These are phyloP conservation scores for Candida pini DNA, from an alignment of 805 yeast genomes.

Conservation along the genomic window DNA sequence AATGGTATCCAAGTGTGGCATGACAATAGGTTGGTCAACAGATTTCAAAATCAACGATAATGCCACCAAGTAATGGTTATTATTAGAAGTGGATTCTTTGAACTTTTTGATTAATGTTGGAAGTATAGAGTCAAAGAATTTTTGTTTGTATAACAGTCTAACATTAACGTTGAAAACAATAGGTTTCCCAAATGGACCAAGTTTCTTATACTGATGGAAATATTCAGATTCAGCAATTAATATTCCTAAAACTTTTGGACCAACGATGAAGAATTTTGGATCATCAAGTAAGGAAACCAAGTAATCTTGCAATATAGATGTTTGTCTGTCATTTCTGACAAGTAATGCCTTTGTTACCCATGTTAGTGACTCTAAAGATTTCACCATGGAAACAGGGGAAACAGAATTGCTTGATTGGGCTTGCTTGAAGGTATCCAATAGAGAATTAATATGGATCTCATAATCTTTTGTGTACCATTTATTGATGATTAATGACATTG, in stretches of 20 bases:
- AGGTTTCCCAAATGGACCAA: slow-evolving; percentile 19
- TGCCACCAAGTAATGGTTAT: slow-evolving; percentile 56
- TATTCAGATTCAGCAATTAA: slow-evolving; percentile 63
- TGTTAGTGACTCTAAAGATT: slow-evolving; percentile 46
- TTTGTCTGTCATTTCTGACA: slow-evolving; percentile 44
- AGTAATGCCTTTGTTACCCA: slow-evolving; percentile 75
- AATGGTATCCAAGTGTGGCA: slow-evolving; percentile 57
- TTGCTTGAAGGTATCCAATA: slow-evolving; percentile 4
- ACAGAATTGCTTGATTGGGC: not conserved
- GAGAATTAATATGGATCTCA: slow-evolving; percentile 8
- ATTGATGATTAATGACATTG: slow-evolving; percentile 50
- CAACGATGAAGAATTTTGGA: slow-evolving; percentile 28
- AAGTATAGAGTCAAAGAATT: slow-evolving; percentile 57
- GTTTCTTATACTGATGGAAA: slow-evolving; percentile 39
- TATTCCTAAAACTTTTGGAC: slow-evolving; percentile 56
- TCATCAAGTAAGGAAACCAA: slow-evolving; percentile 33
- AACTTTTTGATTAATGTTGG: slow-evolving; percentile 50
- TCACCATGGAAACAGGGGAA: slow-evolving; percentile 10
- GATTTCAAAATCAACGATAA: slow-evolving; percentile 63
- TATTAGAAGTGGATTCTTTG: slow-evolving; percentile 24
- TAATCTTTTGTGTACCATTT: slow-evolving; percentile 36
- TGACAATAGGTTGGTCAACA: slow-evolving; percentile 55
- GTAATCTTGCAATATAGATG: slow-evolving; percentile 29
- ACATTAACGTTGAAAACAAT: slow-evolving; percentile 50
- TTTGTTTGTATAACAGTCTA: slow-evolving; percentile 73